phyloP scores from a whole-genome alignment of 2,329 filamentous ascomycete species.

The Xylariaceae sp. region DNA sequence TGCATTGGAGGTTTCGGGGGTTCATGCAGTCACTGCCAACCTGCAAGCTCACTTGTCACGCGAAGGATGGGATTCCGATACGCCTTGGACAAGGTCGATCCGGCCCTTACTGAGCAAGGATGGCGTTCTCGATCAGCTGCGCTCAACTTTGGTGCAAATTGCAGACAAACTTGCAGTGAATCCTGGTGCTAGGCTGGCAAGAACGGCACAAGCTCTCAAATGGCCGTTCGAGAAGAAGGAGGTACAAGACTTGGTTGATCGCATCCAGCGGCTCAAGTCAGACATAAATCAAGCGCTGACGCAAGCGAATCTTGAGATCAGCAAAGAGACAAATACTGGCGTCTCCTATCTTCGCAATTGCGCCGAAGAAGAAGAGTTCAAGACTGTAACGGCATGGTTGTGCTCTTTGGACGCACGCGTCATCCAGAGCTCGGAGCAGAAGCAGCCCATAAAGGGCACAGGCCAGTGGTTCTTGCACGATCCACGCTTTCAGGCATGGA shows the following conservation, averaged over 20 bases:
- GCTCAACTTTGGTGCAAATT: neutral
- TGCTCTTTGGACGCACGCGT: slow-evolving; percentile 1
- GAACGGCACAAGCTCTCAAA: slow-evolving; percentile 1
- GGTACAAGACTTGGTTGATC: neutral
- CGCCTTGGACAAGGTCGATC: neutral
- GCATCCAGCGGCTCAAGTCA: neutral
- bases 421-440: slow-evolving; percentile 1
- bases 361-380: slow-evolving; percentile 1
- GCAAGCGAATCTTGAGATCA: neutral
- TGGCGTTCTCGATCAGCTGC: slow-evolving; percentile 1
- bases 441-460: neutral
- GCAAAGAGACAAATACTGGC: neutral
- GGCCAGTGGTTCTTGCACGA: slow-evolving; percentile 2
- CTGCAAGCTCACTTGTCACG: neutral
- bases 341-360: slow-evolving; percentile 1
- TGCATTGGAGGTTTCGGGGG: neutral
- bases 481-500: slow-evolving; percentile 3
- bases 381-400: slow-evolving; percentile 1
- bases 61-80: neutral
- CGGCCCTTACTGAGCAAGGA: neutral
- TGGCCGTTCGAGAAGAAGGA: neutral
- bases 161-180: slow-evolving; percentile 1
- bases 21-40: neutral
- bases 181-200: too few relatives aligned
- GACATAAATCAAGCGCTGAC: neutral